Conservation (phyloP, 805 yeast species). For the Candida bentonensis region DNA sequence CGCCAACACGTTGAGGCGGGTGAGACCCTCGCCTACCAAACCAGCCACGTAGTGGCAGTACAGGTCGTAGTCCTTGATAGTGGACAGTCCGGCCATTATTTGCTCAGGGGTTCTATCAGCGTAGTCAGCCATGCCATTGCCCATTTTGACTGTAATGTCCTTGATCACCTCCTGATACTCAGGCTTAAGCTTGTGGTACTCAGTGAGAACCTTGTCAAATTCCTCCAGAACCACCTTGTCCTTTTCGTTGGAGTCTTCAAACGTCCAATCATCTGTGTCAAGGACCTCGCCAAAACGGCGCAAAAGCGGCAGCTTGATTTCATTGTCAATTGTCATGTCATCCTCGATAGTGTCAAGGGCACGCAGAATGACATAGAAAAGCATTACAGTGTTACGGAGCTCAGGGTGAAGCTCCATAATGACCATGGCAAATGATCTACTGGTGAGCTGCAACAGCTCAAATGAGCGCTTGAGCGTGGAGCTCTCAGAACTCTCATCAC, state of each 20-base stretch:
- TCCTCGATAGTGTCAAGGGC: conserved; percentile 95
- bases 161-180: conserved; percentile 66
- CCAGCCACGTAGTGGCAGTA: conserved; percentile 98
- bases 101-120: conserved; percentile 55
- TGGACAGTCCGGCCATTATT: conserved; percentile 64
- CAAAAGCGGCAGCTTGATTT: conserved; percentile 59
- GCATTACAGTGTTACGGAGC: conserved; percentile 58
- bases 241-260: conserved; percentile 55
- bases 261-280: conserved; percentile 61
- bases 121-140: conserved; percentile 96
- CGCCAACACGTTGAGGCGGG: conserved; percentile 68
- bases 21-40: conserved; percentile 89
- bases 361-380: conserved; percentile 74
- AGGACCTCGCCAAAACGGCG: conserved; percentile 55
- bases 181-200: conserved; percentile 59
- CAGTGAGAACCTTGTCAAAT: conserved; percentile 54
- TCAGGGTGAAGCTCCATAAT: conserved; percentile 86
- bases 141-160: conserved; percentile 77
- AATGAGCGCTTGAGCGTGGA: conserved; percentile 50
- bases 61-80: conserved; percentile 69
- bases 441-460: conserved; percentile 49
- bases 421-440: conserved; percentile 91
- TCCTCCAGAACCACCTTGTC: conserved; percentile 74
- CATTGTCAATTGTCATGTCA: conserved; percentile 74
- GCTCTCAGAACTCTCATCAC: conserved; percentile 27